phyloP scores from a whole-genome alignment of 345 rosid genomes.

The Boechera stricta region DNA sequence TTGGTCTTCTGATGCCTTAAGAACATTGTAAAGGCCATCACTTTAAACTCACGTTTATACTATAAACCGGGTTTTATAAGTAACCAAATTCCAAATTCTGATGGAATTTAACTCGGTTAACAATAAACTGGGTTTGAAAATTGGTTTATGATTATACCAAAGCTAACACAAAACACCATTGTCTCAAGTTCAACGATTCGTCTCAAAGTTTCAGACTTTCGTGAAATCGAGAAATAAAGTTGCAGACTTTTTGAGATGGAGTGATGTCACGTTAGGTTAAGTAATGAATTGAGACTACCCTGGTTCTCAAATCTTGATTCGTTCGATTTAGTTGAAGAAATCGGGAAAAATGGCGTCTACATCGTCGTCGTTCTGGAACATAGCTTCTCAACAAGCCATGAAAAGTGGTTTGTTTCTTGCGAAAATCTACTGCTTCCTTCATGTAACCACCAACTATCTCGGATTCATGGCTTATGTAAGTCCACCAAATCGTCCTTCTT shows the following conservation, averaged over 20 bases:
- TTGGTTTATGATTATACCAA: not conserved
- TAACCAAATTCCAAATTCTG: not conserved
- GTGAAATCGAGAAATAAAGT: not conserved
- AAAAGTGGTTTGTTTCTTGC: conserved; percentile 29
- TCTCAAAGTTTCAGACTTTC: not conserved
- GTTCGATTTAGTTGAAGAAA: not conserved
- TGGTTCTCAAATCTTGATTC: not conserved
- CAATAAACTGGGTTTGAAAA: not conserved
- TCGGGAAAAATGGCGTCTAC: conserved; percentile 16
- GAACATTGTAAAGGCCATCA: conserved; percentile 4
- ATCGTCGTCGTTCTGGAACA: conserved; percentile 41
- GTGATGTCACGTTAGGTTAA: not conserved
- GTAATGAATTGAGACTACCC: not conserved
- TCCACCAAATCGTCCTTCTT: not conserved
- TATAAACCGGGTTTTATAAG: not conserved
- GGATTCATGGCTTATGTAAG: conserved; percentile 55
- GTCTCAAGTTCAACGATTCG: not conserved
- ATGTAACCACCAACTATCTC: conserved; percentile 56
- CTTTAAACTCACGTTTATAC: not conserved
- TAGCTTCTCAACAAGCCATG: conserved; percentile 36
- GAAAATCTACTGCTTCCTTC: conserved; percentile 55
- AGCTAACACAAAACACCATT: not conserved
- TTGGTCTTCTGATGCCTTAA: too few relatives aligned
- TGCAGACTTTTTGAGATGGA: not conserved
- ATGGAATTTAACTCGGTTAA: not conserved